A percentile compares a stretch with the other conserved stretches of the same genome.
Evolutionary conservation across 1,139 yeast species (phyloP).

Genomic region (Scheffersomyces lignicola): DNA sequence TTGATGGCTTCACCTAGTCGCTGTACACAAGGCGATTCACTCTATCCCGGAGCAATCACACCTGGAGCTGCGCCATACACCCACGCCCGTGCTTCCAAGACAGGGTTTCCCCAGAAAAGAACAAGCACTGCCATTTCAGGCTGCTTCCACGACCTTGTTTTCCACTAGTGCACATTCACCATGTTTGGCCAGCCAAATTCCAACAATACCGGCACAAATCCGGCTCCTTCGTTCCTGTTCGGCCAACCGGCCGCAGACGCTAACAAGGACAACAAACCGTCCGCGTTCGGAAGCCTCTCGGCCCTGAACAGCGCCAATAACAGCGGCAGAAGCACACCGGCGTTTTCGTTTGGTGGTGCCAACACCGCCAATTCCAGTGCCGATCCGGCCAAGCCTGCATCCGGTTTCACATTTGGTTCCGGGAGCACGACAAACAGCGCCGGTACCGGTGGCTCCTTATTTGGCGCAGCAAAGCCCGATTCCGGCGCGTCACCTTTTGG

Average conservation of each 20-base stretch:
- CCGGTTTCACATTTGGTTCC: too few species aligned
- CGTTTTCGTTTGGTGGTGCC: conserved; percentile 11
- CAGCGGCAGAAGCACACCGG: conserved; percentile 8
- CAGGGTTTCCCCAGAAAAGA: too few species aligned
- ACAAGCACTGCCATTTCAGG: too few species aligned
- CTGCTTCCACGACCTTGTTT: too few species aligned
- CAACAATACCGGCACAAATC: conserved; percentile 8
- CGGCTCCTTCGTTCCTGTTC: conserved; percentile 4
- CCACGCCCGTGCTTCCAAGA: too few species aligned
- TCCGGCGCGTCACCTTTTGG: conserved; percentile 2
- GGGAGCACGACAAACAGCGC: too few species aligned
- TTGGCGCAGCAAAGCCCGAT: neutral
- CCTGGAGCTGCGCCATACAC: too few species aligned
- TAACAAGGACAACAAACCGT: conserved; percentile 3
- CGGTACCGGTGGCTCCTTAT: neutral
- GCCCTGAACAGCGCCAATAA: conserved; percentile 8
- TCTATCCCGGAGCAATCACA: too few species aligned
- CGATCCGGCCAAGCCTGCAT: too few species aligned
- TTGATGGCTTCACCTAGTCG: too few species aligned
- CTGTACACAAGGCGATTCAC: too few species aligned
- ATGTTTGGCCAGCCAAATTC: conserved; percentile 5
- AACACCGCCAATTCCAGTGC: conserved; percentile 3
- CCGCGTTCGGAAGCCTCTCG: conserved; percentile 9
- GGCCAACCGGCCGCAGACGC: conserved; percentile 4
- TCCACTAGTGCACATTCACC: too few species aligned